Evolutionary conservation across 106 monocot species (phyloP).

Genomic region (Apostasia ramifera): DNA sequence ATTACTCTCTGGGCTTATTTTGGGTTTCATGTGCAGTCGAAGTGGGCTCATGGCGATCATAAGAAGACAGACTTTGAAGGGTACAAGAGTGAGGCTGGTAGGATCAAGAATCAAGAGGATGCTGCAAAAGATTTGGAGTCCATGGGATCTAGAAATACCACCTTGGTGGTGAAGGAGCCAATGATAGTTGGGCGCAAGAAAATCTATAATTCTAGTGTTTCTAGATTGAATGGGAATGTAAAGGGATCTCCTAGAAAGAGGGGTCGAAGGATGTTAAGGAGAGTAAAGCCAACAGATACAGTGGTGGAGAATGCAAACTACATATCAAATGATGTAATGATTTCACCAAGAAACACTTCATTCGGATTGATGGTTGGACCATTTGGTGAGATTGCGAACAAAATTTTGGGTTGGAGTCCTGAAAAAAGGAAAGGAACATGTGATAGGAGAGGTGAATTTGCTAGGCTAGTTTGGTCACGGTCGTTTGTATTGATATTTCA

Average conservation of each 20-base stretch:
- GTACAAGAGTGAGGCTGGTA: conserved; percentile 28
- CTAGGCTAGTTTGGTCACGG: conserved; percentile 53
- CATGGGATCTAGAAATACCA: conserved; percentile 5
- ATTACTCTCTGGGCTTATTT: conserved; percentile 72
- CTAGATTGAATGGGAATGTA: conserved; percentile 22
- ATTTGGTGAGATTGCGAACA: conserved; percentile 68
- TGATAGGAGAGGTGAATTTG: conserved; percentile 58
- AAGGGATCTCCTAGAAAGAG: conserved; percentile 20
- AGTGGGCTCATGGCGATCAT: conserved; percentile 68
- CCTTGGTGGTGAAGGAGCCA: conserved; percentile 7
- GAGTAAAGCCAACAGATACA: conserved; percentile 13
- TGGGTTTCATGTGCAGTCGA: conserved; percentile 70
- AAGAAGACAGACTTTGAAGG: conserved; percentile 39
- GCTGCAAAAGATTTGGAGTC: conserved; percentile 5
- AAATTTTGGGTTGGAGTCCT: conserved; percentile 53
- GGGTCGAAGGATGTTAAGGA: conserved; percentile 18
- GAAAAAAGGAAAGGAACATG: conserved; percentile 65
- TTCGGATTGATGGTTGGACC: conserved; percentile 82
- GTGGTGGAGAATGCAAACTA: conserved; percentile 15
- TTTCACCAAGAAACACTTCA: conserved; percentile 58
- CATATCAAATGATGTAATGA: conserved; percentile 35
- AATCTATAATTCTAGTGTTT: conserved; percentile 5
- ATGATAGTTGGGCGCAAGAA: conserved; percentile 14
- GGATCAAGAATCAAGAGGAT: conserved; percentile 8
- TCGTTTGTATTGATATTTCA: conserved; percentile 79